These are phyloP conservation scores for Nephelium lappaceum DNA, from an alignment of 345 rosid species.

Conservation along the genomic window DNA sequence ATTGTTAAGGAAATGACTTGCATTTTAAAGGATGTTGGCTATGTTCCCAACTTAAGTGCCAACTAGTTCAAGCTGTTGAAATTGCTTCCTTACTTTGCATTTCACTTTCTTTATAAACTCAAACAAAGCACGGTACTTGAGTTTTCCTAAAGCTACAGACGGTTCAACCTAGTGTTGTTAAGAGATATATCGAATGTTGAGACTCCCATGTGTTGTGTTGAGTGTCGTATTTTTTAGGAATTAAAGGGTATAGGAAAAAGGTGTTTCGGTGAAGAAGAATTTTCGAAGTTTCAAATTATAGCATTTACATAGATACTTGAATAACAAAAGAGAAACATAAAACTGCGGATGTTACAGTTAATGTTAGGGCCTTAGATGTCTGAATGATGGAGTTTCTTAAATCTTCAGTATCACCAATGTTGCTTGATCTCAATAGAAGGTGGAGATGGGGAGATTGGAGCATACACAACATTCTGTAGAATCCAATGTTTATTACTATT, in stretches of 20 bases:
- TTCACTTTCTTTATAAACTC: neutral
- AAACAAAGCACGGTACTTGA: neutral
- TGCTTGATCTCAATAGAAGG: neutral
- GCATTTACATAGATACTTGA: neutral
- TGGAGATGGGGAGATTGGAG: neutral
- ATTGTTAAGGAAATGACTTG: conserved; percentile 46
- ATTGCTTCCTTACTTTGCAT: neutral
- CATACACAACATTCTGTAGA: neutral
- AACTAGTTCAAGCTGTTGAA: conserved; percentile 22
- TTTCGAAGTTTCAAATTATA: too few species aligned
- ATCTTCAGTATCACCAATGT: neutral
- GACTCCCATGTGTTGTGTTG: neutral
- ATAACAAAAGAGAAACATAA: neutral
- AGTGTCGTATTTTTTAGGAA: neutral
- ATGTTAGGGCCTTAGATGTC: neutral
- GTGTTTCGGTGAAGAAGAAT: neutral
- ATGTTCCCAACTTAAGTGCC: conserved; percentile 34
- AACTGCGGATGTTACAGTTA: neutral
- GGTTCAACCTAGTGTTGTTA: neutral
- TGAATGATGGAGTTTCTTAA: neutral
- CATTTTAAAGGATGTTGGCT: conserved; percentile 50
- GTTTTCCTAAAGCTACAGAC: conserved; percentile 4
- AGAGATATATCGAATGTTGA: conserved; percentile 5
- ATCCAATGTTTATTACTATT: neutral
- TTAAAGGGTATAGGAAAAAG: neutral